Evolutionary conservation across 108 stramenopile genomes (phyloP).

Genomic region (Skeletonema grethae): DNA sequence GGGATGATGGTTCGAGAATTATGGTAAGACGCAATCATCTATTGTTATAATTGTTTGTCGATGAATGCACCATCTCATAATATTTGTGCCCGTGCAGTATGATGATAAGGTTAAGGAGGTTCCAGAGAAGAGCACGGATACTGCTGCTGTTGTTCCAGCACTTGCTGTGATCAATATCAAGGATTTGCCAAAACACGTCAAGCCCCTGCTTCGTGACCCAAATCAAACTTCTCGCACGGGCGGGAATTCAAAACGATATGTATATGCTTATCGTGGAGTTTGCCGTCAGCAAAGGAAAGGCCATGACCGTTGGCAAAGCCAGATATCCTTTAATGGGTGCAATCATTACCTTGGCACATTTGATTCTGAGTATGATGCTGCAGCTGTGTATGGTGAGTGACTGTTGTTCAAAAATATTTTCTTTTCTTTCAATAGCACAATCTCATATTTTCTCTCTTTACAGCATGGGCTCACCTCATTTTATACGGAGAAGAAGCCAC

Average conservation of each 20-base stretch:
- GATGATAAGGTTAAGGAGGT: constrained; percentile 16
- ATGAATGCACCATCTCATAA: not conserved
- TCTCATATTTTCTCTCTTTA: not conserved
- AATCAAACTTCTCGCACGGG: constrained; percentile 83
- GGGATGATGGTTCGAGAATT: constrained; percentile 67
- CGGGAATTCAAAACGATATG: constrained; percentile 85
- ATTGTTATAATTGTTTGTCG: not conserved
- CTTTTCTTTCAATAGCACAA: not conserved
- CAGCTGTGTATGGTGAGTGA: constrained; percentile 72
- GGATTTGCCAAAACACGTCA: constrained; percentile 79
- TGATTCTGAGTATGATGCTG: constrained; percentile 92
- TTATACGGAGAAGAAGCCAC: constrained; percentile 90
- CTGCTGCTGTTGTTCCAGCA: constrained; percentile 47
- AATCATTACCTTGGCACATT: constrained; percentile 92
- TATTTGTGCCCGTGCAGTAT: not conserved
- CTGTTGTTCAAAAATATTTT: not conserved
- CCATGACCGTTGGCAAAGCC: constrained; percentile 90
- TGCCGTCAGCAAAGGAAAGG: constrained; percentile 90
- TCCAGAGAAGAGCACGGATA: constrained; percentile 17
- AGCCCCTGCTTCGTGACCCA: constrained; percentile 86
- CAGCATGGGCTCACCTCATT: constrained; percentile 86
- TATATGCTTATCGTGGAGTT: constrained; percentile 89
- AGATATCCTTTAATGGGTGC: constrained; percentile 83
- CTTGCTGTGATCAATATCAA: constrained; percentile 81
- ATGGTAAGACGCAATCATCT: constrained; percentile 10